Conservation (phyloP, 1,139 yeast species). For the Candida neerlandica region DNA sequence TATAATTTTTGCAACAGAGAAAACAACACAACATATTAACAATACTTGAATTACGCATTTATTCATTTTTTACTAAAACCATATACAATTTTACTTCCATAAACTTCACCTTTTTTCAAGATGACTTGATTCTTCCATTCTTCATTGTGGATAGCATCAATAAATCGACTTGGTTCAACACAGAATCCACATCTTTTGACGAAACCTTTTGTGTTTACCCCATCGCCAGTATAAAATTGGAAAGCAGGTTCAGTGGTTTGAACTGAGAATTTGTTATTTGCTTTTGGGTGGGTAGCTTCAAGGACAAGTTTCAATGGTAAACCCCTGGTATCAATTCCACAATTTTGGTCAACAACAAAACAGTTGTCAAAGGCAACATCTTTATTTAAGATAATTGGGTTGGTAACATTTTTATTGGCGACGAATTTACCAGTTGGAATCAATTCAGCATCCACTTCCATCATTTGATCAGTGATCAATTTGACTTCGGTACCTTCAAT, state of each 20-base stretch:
- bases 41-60: neutral
- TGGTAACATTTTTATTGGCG: constrained; percentile 22
- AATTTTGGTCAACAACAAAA: constrained; percentile 44
- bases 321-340: constrained; percentile 46
- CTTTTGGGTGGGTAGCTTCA: constrained; percentile 51
- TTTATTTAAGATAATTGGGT: constrained; percentile 25
- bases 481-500: constrained; percentile 40
- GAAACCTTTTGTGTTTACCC: constrained; percentile 41
- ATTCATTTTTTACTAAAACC: constrained; percentile 17
- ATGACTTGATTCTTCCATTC: constrained; percentile 56
- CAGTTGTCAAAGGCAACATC: constrained; percentile 51
- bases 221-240: constrained; percentile 69
- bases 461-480: constrained; percentile 27
- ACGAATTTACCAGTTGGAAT: constrained; percentile 55
- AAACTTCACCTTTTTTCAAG: constrained; percentile 53
- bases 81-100: constrained; percentile 55
- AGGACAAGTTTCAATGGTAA: constrained; percentile 37
- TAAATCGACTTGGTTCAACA: constrained; percentile 63
- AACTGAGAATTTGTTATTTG: constrained; percentile 45
- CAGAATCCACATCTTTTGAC: constrained; percentile 60
- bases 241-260: constrained; percentile 67
- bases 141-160: constrained; percentile 54
- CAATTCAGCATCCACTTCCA: constrained; percentile 41
- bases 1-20: neutral
- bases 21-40: neutral